These are phyloP conservation scores for Fusarium citri DNA, from an alignment of 2,329 filamentous ascomycete genomes.

Conservation along the genomic window DNA sequence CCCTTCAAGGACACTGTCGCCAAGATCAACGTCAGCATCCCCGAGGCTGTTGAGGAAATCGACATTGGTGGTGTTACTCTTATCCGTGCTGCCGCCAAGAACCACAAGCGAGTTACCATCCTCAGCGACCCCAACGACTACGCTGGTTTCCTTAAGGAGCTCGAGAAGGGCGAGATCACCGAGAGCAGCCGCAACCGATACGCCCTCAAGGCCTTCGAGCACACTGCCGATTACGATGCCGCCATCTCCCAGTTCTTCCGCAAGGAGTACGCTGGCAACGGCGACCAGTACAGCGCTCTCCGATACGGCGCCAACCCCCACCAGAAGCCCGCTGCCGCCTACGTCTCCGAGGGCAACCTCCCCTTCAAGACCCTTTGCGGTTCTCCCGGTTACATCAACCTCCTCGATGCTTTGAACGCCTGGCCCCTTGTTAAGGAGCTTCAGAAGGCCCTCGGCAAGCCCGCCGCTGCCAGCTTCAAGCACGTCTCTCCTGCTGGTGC, in stretches of 20 bases:
- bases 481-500: conserved; percentile 97
- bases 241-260: conserved; percentile 98
- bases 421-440: conserved; percentile 98
- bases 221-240: conserved; percentile 95
- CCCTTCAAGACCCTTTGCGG: conserved; percentile 96
- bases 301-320: conserved; percentile 98
- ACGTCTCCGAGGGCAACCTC: conserved; percentile 75
- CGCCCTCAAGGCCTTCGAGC: conserved; percentile 97
- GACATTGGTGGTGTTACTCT: conserved; percentile 98
- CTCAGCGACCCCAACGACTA: conserved; percentile 95
- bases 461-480: conserved; percentile 98
- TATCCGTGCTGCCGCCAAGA: conserved; percentile 96
- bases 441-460: conserved; percentile 85
- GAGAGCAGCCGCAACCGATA: conserved; percentile 88
- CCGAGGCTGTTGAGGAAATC: conserved; percentile 98
- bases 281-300: conserved; percentile 83
- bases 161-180: conserved; percentile 86
- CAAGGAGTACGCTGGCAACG: conserved; percentile 91
- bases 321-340: conserved; percentile 95
- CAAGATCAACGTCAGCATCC: conserved; percentile 96
- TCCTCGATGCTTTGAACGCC: conserved; percentile 94
- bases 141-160: conserved; percentile 90
- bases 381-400: conserved; percentile 95
- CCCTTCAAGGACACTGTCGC: conserved; percentile 99
- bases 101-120: conserved; percentile 94